A percentile compares a stretch with the other conserved stretches of the same genome.
Evolutionary conservation across 495 filamentous ascomycete species (phyloP).

Genomic region (Lasiosphaeria ovina): DNA sequence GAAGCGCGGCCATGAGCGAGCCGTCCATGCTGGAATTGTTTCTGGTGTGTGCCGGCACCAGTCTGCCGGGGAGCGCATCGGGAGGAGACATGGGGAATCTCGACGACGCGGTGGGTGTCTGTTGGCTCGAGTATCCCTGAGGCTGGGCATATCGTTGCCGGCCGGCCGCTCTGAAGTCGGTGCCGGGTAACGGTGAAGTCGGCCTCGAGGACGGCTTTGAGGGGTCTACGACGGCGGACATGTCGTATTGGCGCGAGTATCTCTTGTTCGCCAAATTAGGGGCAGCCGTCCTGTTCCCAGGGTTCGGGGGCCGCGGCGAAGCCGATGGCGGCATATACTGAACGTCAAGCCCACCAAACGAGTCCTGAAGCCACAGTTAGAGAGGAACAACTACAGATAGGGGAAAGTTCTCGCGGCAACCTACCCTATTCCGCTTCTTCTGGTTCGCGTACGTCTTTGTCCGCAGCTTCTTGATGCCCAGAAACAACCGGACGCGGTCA

Average conservation of each 20-base stretch:
- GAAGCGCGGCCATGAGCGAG: slow-evolving; percentile 76
- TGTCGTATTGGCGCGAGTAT: slow-evolving; percentile 66
- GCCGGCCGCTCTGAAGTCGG: slow-evolving; percentile 44
- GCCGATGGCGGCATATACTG: slow-evolving; percentile 64
- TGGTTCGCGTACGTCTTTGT: slow-evolving; percentile 79
- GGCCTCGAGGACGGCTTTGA: slow-evolving; percentile 60
- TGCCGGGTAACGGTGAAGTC: slow-evolving; percentile 63
- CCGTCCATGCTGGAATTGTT: slow-evolving; percentile 75
- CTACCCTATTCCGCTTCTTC: slow-evolving; percentile 83
- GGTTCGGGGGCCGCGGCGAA: slow-evolving; percentile 60
- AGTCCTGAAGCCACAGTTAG: slow-evolving; percentile 52
- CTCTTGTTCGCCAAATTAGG: slow-evolving; percentile 59
- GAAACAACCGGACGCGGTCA: slow-evolving; percentile 91
- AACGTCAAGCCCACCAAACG: slow-evolving; percentile 65
- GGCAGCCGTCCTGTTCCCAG: slow-evolving; percentile 49
- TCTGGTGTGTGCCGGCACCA: slow-evolving; percentile 51
- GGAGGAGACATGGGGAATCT: slow-evolving; percentile 42
- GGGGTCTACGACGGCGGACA: slow-evolving; percentile 40
- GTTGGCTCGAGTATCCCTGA: slow-evolving; percentile 35
- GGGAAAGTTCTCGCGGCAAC: slow-evolving; percentile 39
- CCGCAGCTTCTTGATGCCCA: slow-evolving; percentile 87
- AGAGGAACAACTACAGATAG: slow-evolving; percentile 10
- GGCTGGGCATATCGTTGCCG: slow-evolving; percentile 43
- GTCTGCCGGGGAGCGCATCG: slow-evolving; percentile 41
- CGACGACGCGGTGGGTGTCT: slow-evolving; percentile 28